Evolutionary conservation across 352 stramenopile species (phyloP).

Genomic region (Sclerospora graminicola): DNA sequence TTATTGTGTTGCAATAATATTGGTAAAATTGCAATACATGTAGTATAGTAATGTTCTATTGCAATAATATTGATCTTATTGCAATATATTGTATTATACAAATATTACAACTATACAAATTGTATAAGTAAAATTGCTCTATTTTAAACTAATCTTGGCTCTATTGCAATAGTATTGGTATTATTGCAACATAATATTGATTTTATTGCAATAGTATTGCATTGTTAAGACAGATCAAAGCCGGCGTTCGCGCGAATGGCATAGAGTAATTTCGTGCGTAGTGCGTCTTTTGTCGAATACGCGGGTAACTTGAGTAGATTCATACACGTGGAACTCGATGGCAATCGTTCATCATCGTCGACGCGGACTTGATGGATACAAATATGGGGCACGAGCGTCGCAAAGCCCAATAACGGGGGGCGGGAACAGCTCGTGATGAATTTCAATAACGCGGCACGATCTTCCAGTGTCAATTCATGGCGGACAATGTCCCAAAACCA

Average conservation of each 20-base stretch:
- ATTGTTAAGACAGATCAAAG: constrained; percentile 96
- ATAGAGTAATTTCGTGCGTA: constrained; percentile 93
- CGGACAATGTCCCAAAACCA: constrained; percentile 77
- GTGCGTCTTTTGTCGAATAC: constrained; percentile 91
- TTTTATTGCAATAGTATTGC: too few relatives aligned
- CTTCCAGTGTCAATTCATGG: constrained; percentile 64
- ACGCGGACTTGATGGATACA: constrained; percentile 87
- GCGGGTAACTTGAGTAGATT: constrained; percentile 96
- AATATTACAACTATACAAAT: too few relatives aligned
- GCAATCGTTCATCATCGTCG: constrained; percentile 55
- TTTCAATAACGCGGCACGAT: constrained; percentile 88
- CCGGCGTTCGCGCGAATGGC: constrained; percentile 92
- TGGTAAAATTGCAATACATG: too few relatives aligned
- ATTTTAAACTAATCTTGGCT: too few relatives aligned
- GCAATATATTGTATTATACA: too few relatives aligned
- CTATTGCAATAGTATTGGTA: too few relatives aligned
- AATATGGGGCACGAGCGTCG: constrained; percentile 88
- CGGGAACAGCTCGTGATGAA: constrained; percentile 93
- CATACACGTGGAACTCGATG: constrained; percentile 92
- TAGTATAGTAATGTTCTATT: too few relatives aligned
- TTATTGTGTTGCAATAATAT: too few relatives aligned
- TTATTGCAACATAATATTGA: too few relatives aligned
- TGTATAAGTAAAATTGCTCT: too few relatives aligned
- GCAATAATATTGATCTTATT: too few relatives aligned
- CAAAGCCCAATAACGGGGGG: constrained; percentile 92